phyloP scores from a whole-genome alignment of 768 basidiomycete species.

The Phanerodontia chrysosporium region DNA sequence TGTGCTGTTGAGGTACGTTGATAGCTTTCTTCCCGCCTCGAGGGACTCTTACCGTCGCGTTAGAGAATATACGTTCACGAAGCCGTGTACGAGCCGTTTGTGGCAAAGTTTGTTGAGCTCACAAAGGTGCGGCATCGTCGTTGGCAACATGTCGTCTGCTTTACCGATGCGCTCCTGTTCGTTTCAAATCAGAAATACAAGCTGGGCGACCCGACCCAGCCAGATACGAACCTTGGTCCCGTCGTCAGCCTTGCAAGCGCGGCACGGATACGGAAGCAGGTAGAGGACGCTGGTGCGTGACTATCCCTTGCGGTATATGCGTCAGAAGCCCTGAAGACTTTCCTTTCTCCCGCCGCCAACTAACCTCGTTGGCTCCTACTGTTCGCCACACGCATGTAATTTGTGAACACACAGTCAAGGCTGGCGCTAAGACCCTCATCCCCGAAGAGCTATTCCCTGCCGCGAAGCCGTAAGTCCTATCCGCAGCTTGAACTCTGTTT shows the following conservation, averaged over 20 bases:
- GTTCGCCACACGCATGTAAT: neutral
- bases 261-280: slow-evolving; percentile 78
- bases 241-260: slow-evolving; percentile 90
- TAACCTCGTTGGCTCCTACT: neutral
- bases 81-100: slow-evolving; percentile 73
- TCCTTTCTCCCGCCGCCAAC: neutral
- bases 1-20: slow-evolving; percentile 78
- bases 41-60: neutral
- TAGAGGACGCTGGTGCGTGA: slow-evolving; percentile 71
- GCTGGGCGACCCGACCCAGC: slow-evolving; percentile 79
- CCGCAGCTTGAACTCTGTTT: neutral
- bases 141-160: too few species aligned
- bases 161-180: too few species aligned
- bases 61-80: slow-evolving; percentile 95
- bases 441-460: slow-evolving; percentile 61
- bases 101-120: slow-evolving; percentile 64
- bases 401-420: slow-evolving; percentile 43
- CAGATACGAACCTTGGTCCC: slow-evolving; percentile 81
- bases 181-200: slow-evolving; percentile 55
- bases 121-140: slow-evolving; percentile 47
- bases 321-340: too few species aligned
- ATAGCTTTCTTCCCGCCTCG: too few species aligned
- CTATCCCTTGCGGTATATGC: too few species aligned
- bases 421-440: slow-evolving; percentile 77
- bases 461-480: slow-evolving; percentile 57